These are phyloP conservation scores for Tolypocladium paradoxum DNA, from an alignment of 2,329 filamentous ascomycete species.

Conservation along the genomic window DNA sequence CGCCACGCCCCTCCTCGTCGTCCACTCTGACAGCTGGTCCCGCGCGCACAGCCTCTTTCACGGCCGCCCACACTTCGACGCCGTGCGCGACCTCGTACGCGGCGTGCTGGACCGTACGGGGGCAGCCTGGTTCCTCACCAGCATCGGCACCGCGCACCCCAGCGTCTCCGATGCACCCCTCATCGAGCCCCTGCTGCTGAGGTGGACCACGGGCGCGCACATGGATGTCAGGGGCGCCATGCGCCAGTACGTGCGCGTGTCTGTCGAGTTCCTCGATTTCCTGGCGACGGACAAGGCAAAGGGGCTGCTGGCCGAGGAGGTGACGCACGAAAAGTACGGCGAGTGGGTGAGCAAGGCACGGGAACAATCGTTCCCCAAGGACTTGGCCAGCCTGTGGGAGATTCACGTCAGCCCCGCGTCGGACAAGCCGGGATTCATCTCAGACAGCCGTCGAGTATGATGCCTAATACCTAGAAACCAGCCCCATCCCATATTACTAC, in stretches of 20 bases:
- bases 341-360: constrained; percentile 28
- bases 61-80: constrained; percentile 53
- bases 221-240: constrained; percentile 47
- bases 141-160: constrained; percentile 46
- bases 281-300: constrained; percentile 27
- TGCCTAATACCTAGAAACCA: too few relatives aligned
- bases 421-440: background rate
- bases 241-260: constrained; percentile 47
- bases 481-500: too few relatives aligned
- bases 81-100: constrained; percentile 45
- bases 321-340: constrained; percentile 29
- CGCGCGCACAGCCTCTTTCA: constrained; percentile 45
- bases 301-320: constrained; percentile 38
- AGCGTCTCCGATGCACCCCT: constrained; percentile 57
- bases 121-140: constrained; percentile 43
- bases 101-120: constrained; percentile 31
- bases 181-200: constrained; percentile 49
- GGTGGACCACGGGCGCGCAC: constrained; percentile 49
- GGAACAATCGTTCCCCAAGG: constrained; percentile 17
- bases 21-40: constrained; percentile 58
- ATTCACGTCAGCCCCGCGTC: constrained; percentile 26
- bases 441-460: background rate
- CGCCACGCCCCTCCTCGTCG: constrained; percentile 45
- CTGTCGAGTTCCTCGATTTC: constrained; percentile 46
- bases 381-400: constrained; percentile 29